Conservation (phyloP, 176 grass and related monocot genomes). For the Chrysopogon serrulatus region DNA sequence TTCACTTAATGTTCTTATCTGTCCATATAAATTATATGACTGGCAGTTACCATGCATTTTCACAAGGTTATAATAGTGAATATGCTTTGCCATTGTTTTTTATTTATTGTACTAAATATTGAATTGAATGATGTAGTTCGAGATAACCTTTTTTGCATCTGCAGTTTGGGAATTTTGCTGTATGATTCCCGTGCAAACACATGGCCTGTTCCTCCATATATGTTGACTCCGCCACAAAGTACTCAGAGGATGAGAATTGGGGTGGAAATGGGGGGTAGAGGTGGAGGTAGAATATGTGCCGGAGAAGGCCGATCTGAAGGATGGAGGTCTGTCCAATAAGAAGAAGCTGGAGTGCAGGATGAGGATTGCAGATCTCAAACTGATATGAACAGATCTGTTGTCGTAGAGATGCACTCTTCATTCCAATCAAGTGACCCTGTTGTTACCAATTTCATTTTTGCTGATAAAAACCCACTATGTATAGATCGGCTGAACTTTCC, state of each 20-base stretch:
- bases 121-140: background rate
- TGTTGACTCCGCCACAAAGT: constrained; percentile 47
- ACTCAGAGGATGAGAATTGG: constrained; percentile 78
- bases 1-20: background rate
- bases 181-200: constrained; percentile 94
- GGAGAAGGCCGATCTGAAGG: too few relatives aligned
- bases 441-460: too few relatives aligned
- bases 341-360: too few relatives aligned
- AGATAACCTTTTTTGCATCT: constrained; percentile 7
- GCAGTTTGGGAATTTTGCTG: constrained; percentile 93
- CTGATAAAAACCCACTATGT: too few relatives aligned
- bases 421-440: too few relatives aligned
- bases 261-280: constrained; percentile 77
- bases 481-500: too few relatives aligned
- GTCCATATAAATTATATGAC: background rate
- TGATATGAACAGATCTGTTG: too few relatives aligned
- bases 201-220: constrained; percentile 83
- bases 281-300: too few relatives aligned
- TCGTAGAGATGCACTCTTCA: too few relatives aligned
- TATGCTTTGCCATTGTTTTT: background rate
- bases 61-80: constrained; percentile 57
- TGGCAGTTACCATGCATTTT: constrained; percentile 15
- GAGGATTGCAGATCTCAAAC: too few relatives aligned
- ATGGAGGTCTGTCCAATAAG: too few relatives aligned
- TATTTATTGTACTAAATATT: background rate